Evolutionary conservation across 2,329 filamentous ascomycete genomes (phyloP).

Genomic region (Lecanosticta acicola): DNA sequence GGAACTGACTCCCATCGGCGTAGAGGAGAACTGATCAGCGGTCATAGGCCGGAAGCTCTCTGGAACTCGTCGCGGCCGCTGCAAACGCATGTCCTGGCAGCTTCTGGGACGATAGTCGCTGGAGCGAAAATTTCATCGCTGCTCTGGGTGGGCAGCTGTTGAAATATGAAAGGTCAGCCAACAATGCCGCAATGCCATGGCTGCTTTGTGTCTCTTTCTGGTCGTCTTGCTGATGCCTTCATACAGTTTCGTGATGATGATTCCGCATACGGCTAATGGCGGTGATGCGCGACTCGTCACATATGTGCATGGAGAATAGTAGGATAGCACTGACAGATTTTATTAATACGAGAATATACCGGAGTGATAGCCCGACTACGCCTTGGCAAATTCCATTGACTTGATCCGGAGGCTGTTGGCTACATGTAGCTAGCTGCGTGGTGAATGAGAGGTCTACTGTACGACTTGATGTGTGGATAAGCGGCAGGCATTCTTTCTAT

Average conservation of each 20-base stretch:
- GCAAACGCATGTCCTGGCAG: conserved; percentile 2
- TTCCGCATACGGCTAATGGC: conserved; percentile 3
- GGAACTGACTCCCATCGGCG: too few species aligned
- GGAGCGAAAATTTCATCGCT: conserved; percentile 9
- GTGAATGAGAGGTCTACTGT: too few species aligned
- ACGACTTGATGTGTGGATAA: too few species aligned
- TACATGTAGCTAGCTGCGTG: too few species aligned
- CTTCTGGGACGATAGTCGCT: conserved; percentile 6
- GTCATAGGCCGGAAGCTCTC: conserved; percentile 1
- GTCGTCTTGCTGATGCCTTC: background rate
- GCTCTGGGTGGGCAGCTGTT: conserved; percentile 5
- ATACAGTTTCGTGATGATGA: conserved; percentile 9
- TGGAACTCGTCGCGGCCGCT: conserved; percentile 4
- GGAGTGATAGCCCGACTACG: too few species aligned
- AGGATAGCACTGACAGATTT: too few species aligned
- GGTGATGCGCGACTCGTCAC: conserved; percentile 8
- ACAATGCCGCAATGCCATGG: background rate
- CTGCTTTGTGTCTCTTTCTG: background rate
- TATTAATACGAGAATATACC: too few species aligned
- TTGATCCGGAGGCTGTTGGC: too few species aligned
- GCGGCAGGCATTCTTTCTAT: too few species aligned
- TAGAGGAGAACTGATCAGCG: conserved; percentile 4
- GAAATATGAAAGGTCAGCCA: background rate
- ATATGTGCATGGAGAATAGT: conserved; percentile 3
- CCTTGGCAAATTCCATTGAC: too few species aligned